A percentile compares a stretch with the other conserved stretches of the same genome.
Conservation (phyloP, 768 basidiomycete species). For the Leucocoprinus sp. region DNA sequence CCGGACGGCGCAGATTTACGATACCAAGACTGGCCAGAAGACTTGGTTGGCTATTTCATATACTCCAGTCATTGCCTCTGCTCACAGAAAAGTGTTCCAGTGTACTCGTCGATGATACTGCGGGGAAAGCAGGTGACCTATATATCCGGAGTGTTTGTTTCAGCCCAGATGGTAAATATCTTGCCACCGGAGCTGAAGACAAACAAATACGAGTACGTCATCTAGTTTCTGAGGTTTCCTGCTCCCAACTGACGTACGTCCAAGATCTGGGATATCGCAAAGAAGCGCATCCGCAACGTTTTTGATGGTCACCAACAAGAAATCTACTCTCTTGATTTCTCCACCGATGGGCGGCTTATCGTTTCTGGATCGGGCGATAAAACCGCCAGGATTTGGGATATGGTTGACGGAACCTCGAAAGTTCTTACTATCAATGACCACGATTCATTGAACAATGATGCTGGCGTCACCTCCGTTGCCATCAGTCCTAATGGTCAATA, state of each 20-base stretch:
- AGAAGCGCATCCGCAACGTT: conserved; percentile 61
- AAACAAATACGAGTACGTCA: conserved; percentile 71
- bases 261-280: conserved; percentile 84
- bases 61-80: not conserved
- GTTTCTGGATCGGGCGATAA: conserved; percentile 79
- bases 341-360: conserved; percentile 68
- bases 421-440: conserved; percentile 35
- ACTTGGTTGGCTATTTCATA: conserved; percentile 53
- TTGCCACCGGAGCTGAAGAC: conserved; percentile 92
- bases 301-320: conserved; percentile 86
- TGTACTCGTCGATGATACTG: conserved; percentile 70
- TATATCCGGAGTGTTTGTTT: conserved; percentile 93
- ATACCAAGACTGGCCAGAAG: conserved; percentile 80
- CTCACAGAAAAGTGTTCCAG: conserved; percentile 25
- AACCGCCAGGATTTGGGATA: conserved; percentile 34
- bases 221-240: not conserved
- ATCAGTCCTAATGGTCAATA: conserved; percentile 64
- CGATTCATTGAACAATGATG: conserved; percentile 31
- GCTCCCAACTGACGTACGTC: conserved; percentile 28
- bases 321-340: conserved; percentile 88
- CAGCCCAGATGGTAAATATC: conserved; percentile 78
- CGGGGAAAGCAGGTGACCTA: conserved; percentile 67
- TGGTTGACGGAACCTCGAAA: conserved; percentile 23
- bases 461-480: conserved; percentile 68
- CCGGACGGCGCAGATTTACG: conserved; percentile 90